phyloP scores from a whole-genome alignment of 352 stramenopile species.

The Phytophthora ohioensis region DNA sequence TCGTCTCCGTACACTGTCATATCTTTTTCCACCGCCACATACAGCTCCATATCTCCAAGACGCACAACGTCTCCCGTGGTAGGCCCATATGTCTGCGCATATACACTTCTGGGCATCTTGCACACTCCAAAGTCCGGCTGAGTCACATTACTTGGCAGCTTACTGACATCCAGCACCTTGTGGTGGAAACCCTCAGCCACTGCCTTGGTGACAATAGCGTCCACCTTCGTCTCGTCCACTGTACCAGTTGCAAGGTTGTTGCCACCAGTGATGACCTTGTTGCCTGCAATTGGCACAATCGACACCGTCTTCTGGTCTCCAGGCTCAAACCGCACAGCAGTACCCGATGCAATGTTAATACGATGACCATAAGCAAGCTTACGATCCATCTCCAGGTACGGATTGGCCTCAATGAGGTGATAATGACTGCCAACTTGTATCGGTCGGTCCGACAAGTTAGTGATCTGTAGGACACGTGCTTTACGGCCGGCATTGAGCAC shows the following conservation, averaged over 20 bases:
- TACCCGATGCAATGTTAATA: slow-evolving; percentile 95
- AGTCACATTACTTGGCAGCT: slow-evolving; percentile 33
- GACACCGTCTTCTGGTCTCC: slow-evolving; percentile 96
- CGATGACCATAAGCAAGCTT: slow-evolving; percentile 91
- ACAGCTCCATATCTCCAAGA: slow-evolving; percentile 94
- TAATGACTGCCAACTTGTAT: slow-evolving; percentile 97
- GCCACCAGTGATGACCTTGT: slow-evolving; percentile 86
- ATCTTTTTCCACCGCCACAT: slow-evolving; percentile 92
- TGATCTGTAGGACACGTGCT: slow-evolving; percentile 91
- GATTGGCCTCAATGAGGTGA: slow-evolving; percentile 97
- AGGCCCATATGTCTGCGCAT: slow-evolving; percentile 94
- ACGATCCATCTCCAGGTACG: slow-evolving; percentile 95
- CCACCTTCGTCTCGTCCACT: slow-evolving; percentile 65
- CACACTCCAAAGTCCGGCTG: slow-evolving; percentile 48
- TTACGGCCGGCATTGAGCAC: slow-evolving; percentile 86
- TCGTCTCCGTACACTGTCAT: slow-evolving; percentile 83
- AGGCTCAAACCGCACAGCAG: slow-evolving; percentile 96
- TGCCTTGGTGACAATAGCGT: slow-evolving; percentile 64
- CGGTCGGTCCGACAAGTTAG: slow-evolving; percentile 95
- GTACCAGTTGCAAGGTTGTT: slow-evolving; percentile 90
- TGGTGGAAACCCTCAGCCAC: slow-evolving; percentile 72
- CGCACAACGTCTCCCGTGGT: slow-evolving; percentile 94
- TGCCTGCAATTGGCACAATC: slow-evolving; percentile 93
- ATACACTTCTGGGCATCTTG: slow-evolving; percentile 74
- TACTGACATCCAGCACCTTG: slow-evolving; percentile 44